Conservation (phyloP, 2,329 filamentous ascomycete species). For the Cladobotryum protrusum region DNA sequence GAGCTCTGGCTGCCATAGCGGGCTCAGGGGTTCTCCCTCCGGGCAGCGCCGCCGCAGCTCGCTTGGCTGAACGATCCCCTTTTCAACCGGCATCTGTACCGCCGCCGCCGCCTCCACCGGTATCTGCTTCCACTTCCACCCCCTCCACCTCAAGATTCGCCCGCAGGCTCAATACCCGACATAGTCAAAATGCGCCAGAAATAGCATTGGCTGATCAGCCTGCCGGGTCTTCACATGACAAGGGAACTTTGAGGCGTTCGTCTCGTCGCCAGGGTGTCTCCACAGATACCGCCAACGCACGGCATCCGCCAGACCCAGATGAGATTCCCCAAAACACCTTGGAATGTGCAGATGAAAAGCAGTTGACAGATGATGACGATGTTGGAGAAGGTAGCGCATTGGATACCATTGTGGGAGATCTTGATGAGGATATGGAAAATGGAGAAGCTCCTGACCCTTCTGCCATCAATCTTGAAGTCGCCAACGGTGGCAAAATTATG, state of each 20-base stretch:
- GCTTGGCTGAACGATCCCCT: constrained; percentile 41
- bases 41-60: constrained; percentile 38
- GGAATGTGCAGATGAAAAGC: constrained; percentile 90
- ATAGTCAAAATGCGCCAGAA: constrained; percentile 33
- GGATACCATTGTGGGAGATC: constrained; percentile 82
- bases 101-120: constrained; percentile 23
- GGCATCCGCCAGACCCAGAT: constrained; percentile 47
- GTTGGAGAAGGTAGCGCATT: constrained; percentile 59
- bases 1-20: constrained; percentile 70
- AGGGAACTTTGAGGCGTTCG: constrained; percentile 54
- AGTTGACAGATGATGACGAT: constrained; percentile 66
- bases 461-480: constrained; percentile 87
- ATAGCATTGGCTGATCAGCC: constrained; percentile 39
- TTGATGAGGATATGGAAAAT: constrained; percentile 79
- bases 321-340: constrained; percentile 64
- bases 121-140: constrained; percentile 24
- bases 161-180: constrained; percentile 43
- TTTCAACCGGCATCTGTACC: constrained; percentile 30
- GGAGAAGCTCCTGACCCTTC: constrained; percentile 61
- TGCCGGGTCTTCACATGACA: constrained; percentile 50
- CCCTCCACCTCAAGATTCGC: constrained; percentile 39
- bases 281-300: constrained; percentile 45
- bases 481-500: constrained; percentile 77
- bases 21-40: constrained; percentile 59
- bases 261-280: constrained; percentile 52